phyloP scores from a whole-genome alignment of 768 basidiomycete genomes.

The Boletus patriciae region DNA sequence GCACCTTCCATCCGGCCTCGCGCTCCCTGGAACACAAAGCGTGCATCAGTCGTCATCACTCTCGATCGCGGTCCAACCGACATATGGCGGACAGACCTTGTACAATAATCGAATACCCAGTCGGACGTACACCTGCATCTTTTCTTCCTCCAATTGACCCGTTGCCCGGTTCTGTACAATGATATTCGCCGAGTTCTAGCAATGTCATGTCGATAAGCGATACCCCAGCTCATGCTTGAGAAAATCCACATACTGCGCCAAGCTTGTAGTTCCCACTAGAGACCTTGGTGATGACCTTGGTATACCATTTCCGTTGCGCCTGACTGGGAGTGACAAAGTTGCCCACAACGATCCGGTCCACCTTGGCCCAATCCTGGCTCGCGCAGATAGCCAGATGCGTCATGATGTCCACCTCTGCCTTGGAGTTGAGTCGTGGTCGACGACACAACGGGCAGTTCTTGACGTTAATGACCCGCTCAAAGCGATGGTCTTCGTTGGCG shows the following conservation, averaged over 20 bases:
- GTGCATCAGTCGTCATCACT: neutral
- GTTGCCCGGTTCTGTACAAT: constrained; percentile 94
- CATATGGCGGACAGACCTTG: constrained; percentile 48
- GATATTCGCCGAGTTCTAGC: constrained; percentile 93
- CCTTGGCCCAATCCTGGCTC: constrained; percentile 85
- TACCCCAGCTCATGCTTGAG: neutral
- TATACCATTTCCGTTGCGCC: constrained; percentile 97
- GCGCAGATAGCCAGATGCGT: constrained; percentile 98
- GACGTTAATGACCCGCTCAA: constrained; percentile 93
- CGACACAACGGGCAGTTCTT: constrained; percentile 94
- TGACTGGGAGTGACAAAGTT: constrained; percentile 94
- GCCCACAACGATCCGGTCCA: constrained; percentile 87
- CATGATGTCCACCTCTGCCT: constrained; percentile 91
- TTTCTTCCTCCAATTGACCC: constrained; percentile 94
- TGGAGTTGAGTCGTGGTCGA: constrained; percentile 77
- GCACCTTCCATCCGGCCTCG: constrained; percentile 87
- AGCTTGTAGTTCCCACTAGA: constrained; percentile 85
- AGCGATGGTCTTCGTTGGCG: constrained; percentile 34
- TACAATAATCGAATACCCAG: constrained; percentile 92
- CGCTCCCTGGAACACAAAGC: constrained; percentile 54
- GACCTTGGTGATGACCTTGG: constrained; percentile 84
- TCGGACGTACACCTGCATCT: constrained; percentile 94
- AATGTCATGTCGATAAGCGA: constrained; percentile 1
- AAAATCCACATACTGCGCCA: constrained; percentile 64
- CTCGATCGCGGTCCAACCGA: neutral